Base-by-base conservation (phyloP, 768 basidiomycete genomes). In the Lentinus brumalis region DNA sequence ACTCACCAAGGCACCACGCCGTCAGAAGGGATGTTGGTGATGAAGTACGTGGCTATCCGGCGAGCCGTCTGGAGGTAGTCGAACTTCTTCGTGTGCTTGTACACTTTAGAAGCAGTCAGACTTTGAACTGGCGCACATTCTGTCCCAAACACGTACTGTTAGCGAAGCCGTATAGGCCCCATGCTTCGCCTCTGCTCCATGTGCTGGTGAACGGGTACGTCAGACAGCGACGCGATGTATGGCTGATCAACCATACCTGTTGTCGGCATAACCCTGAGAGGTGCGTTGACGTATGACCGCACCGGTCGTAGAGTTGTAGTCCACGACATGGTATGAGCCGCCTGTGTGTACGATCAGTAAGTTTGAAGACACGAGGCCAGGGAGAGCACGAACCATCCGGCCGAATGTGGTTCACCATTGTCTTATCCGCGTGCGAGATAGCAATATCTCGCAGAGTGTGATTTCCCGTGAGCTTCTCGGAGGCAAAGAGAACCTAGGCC, bases 141-240 rank as follows among this genome's bases (percentile, higher is more conserved):
- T 4, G 9, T 4, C 2, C 21, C 41, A 21, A 32, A 54, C 38
- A 74, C 86, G 38, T 64, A 88, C 88, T 87, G 66, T 85, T 87
- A 0, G 86, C 82, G 68, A 84, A 90, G 0, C 87, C 87, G 63
- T 86, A 86, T 31, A 89, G 79, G 2, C 79, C 88, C 88, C 88
- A 90, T 14, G 84, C 81, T 69, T 91, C 85, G 8, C 88, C 88
- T 32, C 89, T 83, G 49, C 86, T 81, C 89, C 89, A 90, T 7
- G 89, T 90, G 69, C 86, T 89, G 42, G 42, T 55, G 15, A n/a
- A 18, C 9, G 26, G 11, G 29, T 66, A 5, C 6, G 42, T 47
- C 32, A 41, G 59, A 31, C 30, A 47, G 58, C n/a, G 31, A 15
- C 29, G 30, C 26, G 49, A 44, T 15, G 15, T 21, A 21, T 14